Evolutionary conservation across 2,329 filamentous ascomycete species (phyloP), one percentile per base, ranked within the genome.

Genomic region (Conoideocrella luteorostrata): DNA sequence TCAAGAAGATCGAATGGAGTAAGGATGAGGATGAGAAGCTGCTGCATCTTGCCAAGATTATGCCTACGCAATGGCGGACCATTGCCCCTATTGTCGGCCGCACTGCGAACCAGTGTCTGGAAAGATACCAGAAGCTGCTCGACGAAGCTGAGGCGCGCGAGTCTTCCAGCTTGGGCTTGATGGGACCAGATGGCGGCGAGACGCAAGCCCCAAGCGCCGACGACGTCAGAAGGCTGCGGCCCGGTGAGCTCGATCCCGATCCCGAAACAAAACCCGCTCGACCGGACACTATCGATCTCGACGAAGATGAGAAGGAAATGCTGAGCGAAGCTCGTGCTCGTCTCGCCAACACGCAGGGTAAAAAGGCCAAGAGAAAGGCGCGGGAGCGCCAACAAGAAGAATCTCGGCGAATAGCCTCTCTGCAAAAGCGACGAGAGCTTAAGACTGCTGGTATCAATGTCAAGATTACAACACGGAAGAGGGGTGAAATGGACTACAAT

Each of bases 251-350:
- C 48, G 93, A 98, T 56, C 90, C 91, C n/a, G 91, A 97, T 58
- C 89, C 93, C 9, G 93, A 98, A 67, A 93, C 86, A 54, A 96
- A 96, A 64, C 93, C 93, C 44, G 93, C 93, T 28, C 78, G 90
- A 47, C 93, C 93, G 30, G 93, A 98, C 64, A 96, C 93, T 5
- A 93, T 98, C 61, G 93, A 98, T 66, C 81, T 98, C 57, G 93
- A 98, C 61, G 93, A 98, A 63, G 93, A 98, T 61, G 93, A 98
- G 67, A 97, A 98, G 71, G 93, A 98, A 67, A 98, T 98, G 93
- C 68, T 98, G 58, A 96, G 90, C 62, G 93, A 98, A 69, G 93
- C 93, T 54, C 87, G 93, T 61, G 93, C 93, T 44, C 88, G 93
- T 69, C 72, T 98, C 51, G 93, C 93, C 50, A 98, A 98, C 59